Percentiles rank a stretch among this genome's conserved stretches.
phyloP scores from a whole-genome alignment of 2,329 filamentous ascomycete species.

The Scedosporium boydii region DNA sequence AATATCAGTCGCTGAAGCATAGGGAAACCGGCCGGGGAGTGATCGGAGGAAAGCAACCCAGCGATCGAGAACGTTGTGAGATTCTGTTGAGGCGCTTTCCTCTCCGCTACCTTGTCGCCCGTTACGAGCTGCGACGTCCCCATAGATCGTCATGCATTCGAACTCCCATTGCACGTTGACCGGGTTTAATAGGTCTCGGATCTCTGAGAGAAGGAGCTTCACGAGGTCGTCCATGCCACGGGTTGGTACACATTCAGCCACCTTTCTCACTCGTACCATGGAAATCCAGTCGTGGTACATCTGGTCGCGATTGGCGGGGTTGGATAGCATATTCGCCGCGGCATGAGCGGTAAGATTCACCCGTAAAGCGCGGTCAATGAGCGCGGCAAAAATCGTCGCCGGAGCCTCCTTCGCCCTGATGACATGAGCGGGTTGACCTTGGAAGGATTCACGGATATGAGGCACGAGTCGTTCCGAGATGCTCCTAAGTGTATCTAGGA shows the following conservation, averaged over 20 bases:
- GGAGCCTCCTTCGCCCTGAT: constrained; percentile 80
- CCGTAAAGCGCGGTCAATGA: constrained; percentile 77
- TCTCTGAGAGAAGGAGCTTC: constrained; percentile 52
- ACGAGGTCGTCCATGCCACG: constrained; percentile 59
- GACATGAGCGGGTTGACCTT: constrained; percentile 76
- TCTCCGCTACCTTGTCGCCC: constrained; percentile 27
- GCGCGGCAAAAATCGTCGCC: constrained; percentile 76
- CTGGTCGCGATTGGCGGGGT: constrained; percentile 79
- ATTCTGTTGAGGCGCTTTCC: constrained; percentile 27
- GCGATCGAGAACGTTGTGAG: constrained; percentile 62
- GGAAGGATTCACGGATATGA: constrained; percentile 79
- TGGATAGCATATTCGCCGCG: constrained; percentile 83
- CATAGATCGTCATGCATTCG: constrained; percentile 51
- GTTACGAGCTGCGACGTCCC: constrained; percentile 41
- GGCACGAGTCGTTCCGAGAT: constrained; percentile 73
- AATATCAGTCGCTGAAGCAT: constrained; percentile 62
- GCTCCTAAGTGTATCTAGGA: constrained; percentile 76
- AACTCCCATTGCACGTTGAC: constrained; percentile 56
- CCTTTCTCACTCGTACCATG: constrained; percentile 51
- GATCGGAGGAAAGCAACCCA: constrained; percentile 66
- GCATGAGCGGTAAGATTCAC: constrained; percentile 93
- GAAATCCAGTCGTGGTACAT: constrained; percentile 92
- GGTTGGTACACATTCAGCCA: constrained; percentile 54
- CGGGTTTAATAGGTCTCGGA: constrained; percentile 62
- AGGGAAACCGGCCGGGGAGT: constrained; percentile 62